Percentiles rank a stretch among this genome's conserved stretches.
These are phyloP conservation scores for Hamamelis virginiana DNA, from an alignment of 164 flowering plant species.

Conservation along the genomic window DNA sequence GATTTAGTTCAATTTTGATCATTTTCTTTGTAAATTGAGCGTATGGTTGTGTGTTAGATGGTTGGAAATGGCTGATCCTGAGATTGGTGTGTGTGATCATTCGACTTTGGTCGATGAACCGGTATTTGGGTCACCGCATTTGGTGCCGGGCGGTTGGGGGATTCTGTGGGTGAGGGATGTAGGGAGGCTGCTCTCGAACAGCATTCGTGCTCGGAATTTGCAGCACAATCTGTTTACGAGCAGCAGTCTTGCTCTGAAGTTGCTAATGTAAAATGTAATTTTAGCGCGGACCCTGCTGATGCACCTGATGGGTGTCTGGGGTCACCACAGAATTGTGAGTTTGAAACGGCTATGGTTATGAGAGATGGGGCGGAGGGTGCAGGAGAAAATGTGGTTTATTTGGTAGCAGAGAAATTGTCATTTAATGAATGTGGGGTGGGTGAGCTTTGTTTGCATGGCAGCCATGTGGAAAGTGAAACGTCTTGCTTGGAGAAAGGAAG, in stretches of 20 bases:
- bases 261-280: not conserved
- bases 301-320: not conserved
- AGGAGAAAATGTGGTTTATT: not conserved
- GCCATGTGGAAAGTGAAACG: slow-evolving; percentile 6
- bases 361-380: slow-evolving; percentile 8
- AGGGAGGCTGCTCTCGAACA: slow-evolving; percentile 10
- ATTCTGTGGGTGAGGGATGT: slow-evolving; percentile 8
- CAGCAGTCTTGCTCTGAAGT: slow-evolving; percentile 6
- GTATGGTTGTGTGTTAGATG: slow-evolving; percentile 9
- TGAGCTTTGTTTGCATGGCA: slow-evolving; percentile 7
- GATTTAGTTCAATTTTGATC: not conserved
- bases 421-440: slow-evolving; percentile 1
- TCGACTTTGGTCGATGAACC: slow-evolving; percentile 16
- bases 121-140: not conserved
- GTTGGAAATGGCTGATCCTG: not conserved
- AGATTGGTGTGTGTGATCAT: slow-evolving; percentile 33
- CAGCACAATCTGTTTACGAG: slow-evolving; percentile 5
- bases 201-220: slow-evolving; percentile 1
- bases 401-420: not conserved
- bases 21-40: not conserved
- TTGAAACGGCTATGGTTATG: not conserved
- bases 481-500: not conserved
- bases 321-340: slow-evolving; percentile 5
- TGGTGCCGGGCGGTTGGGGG: not conserved
- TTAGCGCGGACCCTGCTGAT: not conserved